Base-by-base conservation (phyloP, 352 stramenopile genomes). In the Pythium scleroteichum region DNA sequence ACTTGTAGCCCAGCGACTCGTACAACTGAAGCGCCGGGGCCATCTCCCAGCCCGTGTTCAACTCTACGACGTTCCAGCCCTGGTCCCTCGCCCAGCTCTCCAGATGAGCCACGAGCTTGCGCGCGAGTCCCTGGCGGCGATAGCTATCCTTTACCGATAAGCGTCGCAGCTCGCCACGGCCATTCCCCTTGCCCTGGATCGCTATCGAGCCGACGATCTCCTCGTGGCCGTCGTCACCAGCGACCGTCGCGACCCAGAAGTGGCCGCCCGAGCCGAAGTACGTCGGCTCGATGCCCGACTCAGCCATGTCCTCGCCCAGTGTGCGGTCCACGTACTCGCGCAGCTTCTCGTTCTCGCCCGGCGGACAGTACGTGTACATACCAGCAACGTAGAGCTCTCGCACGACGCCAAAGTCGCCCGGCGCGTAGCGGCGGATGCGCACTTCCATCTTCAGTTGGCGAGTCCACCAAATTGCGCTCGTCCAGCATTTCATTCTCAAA, bases 191-290 rank as follows among this genome's bases (percentile, higher is more conserved):
- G 35, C 12, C 20, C 53, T 78, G 59, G 4, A 44, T 17, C 0
- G 50, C 73, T 2, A 77, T 59, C 59, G 72, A 79, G 12, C 71
- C 67, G 4, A 72, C 63, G 2, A 74, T 26, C 9, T 39, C 16
- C 12, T 66, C 40, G 4, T 44, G 27, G 4, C 38, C 41, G 6
- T 44, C 38, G 4, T 44, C 61, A 17, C 52, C 19, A 26, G 71
- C 52, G 6, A 56, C 47, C 4, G 61, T 76, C 49, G 70, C 76
- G 45, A 82, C 73, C 71, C 73, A 85, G 49, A 80, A 82, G 55
- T 80, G 78, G 23, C 73, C 73, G 20, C 41, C 41, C 16, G 41
- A 53, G 12, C 17, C 53, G 12, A 58, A 42, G 32, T 62, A 62
- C 1, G 33, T 17, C 14, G 22, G 20, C 2, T 47, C 35, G 22